phyloP scores from a whole-genome alignment of 805 yeast species.

The Candida boidinii region DNA sequence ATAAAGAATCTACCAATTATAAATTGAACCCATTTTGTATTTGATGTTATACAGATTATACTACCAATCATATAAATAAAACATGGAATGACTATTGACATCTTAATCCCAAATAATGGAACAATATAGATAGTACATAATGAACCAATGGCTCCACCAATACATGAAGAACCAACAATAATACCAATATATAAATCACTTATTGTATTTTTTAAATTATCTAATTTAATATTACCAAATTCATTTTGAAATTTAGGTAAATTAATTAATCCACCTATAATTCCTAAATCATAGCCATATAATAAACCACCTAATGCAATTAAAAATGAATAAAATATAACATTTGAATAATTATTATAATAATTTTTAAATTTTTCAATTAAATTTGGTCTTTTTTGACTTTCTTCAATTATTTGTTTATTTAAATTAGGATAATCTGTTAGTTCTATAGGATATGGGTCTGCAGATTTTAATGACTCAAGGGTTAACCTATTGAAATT shows the following conservation, averaged over 20 bases:
- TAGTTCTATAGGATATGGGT: no score
- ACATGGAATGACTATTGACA: constrained; percentile 14
- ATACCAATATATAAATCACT: constrained; percentile 22
- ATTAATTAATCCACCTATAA: constrained; percentile 25
- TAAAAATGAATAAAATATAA: constrained; percentile 14
- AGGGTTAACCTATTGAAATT: no score
- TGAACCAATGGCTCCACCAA: constrained; percentile 26
- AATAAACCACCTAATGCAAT: constrained; percentile 25
- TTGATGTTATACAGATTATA: constrained; percentile 8
- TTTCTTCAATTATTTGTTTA: no score
- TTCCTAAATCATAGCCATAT: constrained; percentile 29
- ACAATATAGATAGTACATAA: constrained; percentile 15
- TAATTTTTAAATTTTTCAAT: no score
- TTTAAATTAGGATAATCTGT: no score
- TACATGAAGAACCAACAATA: constrained; percentile 19
- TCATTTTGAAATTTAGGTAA: constrained; percentile 16
- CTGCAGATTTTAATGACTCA: no score
- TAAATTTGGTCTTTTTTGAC: no score
- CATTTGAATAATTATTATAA: no score
- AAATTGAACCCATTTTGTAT: constrained; percentile 15
- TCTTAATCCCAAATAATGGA: constrained; percentile 17
- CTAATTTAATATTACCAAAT: constrained; percentile 15
- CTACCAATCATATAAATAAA: constrained; percentile 15
- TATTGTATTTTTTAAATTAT: constrained; percentile 5
- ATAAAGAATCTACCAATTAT: constrained; percentile 20